Conservation (phyloP, 805 yeast species). For the Blastobotrys terrestris region DNA sequence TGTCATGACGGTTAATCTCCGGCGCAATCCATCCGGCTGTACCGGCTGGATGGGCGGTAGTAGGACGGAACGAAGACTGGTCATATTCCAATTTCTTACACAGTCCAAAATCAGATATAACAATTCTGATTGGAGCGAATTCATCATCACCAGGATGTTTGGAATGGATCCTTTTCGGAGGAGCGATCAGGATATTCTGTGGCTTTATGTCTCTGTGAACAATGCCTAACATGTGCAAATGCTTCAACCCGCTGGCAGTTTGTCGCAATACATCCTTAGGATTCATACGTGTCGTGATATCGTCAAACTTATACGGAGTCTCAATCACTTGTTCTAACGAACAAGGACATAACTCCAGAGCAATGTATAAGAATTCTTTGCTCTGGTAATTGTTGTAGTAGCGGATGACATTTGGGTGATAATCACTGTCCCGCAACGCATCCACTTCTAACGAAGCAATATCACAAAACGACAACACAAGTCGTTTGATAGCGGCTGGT, state of each 20-base stretch:
- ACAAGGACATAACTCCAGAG: conserved; percentile 84
- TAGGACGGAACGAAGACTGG: conserved; percentile 89
- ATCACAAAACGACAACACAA: conserved; percentile 89
- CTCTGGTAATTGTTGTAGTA: conserved; percentile 91
- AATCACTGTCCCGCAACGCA: conserved; percentile 86
- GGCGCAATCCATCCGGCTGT: conserved; percentile 99
- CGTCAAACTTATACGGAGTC: conserved; percentile 36
- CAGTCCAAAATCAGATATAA: conserved; percentile 93
- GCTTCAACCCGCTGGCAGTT: conserved; percentile 76
- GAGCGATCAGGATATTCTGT: conserved; percentile 82
- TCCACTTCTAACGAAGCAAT: conserved; percentile 89
- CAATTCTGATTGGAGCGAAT: conserved; percentile 50
- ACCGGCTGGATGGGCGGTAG: conserved; percentile 90
- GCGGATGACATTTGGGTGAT: conserved; percentile 90
- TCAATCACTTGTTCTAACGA: conserved; percentile 75
- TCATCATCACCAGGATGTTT: conserved; percentile 18
- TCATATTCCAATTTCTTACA: conserved; percentile 89
- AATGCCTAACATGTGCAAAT: conserved; percentile 81
- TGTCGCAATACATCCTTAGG: conserved; percentile 59
- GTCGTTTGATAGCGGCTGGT: conserved; percentile 93
- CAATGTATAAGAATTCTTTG: conserved; percentile 85
- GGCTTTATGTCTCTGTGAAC: conserved; percentile 95
- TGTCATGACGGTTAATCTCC: conserved; percentile 45
- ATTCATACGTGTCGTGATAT: conserved; percentile 36
- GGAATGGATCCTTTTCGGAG: conserved; percentile 36